Conservation (phyloP, 257 asterid species). For the Knoxia roxburghii region DNA sequence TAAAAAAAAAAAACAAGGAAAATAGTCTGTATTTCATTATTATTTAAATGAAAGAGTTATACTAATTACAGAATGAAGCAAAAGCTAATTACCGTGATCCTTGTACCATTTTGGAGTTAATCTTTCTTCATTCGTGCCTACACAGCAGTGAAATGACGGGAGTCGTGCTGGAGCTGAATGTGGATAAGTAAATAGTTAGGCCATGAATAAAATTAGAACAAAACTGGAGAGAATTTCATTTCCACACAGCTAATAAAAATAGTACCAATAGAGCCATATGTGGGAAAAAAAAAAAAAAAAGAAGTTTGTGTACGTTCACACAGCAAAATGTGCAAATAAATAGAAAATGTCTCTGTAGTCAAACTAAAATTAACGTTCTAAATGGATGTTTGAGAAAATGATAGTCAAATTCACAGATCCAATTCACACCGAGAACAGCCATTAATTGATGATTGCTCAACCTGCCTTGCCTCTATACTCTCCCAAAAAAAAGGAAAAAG, state of each 20-base stretch:
- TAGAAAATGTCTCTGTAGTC: background rate
- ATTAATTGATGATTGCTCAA: background rate
- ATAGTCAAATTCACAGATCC: background rate
- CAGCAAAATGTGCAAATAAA: too few species aligned
- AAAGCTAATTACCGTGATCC: conserved; percentile 53
- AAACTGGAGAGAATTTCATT: background rate
- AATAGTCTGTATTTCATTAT: too few species aligned
- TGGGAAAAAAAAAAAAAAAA: background rate
- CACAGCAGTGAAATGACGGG: conserved; percentile 82
- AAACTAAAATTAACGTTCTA: too few species aligned
- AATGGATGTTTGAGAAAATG: background rate
- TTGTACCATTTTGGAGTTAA: conserved; percentile 69
- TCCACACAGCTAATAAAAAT: background rate
- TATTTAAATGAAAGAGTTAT: too few species aligned
- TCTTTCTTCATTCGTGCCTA: conserved; percentile 71
- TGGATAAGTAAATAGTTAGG: conserved; percentile 8
- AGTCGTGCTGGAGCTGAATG: conserved; percentile 73
- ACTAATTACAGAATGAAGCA: background rate
- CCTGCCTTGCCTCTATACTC: background rate
- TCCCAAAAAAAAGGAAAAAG: background rate
- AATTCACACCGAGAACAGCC: background rate
- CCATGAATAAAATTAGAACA: background rate
- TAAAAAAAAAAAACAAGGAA: too few species aligned
- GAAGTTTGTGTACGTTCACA: background rate
- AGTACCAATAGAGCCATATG: too few species aligned